Evolutionary conservation across 306 rosid species (phyloP).

Genomic region (Leucaena leucocephala): DNA sequence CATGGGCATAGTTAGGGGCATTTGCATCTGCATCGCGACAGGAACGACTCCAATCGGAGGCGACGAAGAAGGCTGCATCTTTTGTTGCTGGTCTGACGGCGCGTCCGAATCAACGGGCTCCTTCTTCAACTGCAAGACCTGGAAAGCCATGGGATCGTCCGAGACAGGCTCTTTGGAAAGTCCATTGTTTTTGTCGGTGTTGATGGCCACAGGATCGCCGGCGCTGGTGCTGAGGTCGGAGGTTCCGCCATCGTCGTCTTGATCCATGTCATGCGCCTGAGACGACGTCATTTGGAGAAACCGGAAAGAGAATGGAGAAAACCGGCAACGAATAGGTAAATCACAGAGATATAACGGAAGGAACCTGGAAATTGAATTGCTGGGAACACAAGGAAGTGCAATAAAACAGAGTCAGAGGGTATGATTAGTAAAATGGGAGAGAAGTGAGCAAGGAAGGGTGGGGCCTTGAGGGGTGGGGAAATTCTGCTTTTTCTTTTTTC

Average conservation of each 20-base stretch:
- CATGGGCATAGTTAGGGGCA: background rate
- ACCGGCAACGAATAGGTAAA: background rate
- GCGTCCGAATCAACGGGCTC: slow-evolving; percentile 36
- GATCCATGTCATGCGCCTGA: slow-evolving; percentile 26
- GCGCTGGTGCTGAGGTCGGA: slow-evolving; percentile 44
- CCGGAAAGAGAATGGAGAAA: background rate
- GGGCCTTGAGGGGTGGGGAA: background rate
- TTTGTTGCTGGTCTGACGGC: slow-evolving; percentile 20
- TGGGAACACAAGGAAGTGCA: slow-evolving; percentile 11
- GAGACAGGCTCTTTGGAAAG: background rate
- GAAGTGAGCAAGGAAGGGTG: background rate
- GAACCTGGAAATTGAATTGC: background rate
- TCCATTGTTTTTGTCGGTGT: slow-evolving; percentile 21
- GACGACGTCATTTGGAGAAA: slow-evolving; percentile 27
- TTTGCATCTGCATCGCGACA: slow-evolving; percentile 31
- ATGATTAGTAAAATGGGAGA: background rate
- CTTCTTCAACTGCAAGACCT: slow-evolving; percentile 31
- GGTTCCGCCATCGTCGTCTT: slow-evolving; percentile 37
- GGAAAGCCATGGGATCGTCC: background rate
- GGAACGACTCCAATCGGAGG: slow-evolving; percentile 42
- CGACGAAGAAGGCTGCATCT: background rate
- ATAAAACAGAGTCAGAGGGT: slow-evolving; percentile 18
- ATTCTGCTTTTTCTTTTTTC: background rate
- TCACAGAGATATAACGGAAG: background rate
- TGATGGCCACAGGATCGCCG: background rate